Base-by-base conservation (phyloP, 208 protist genomes). In the Herpetomonas tarakana region DNA sequence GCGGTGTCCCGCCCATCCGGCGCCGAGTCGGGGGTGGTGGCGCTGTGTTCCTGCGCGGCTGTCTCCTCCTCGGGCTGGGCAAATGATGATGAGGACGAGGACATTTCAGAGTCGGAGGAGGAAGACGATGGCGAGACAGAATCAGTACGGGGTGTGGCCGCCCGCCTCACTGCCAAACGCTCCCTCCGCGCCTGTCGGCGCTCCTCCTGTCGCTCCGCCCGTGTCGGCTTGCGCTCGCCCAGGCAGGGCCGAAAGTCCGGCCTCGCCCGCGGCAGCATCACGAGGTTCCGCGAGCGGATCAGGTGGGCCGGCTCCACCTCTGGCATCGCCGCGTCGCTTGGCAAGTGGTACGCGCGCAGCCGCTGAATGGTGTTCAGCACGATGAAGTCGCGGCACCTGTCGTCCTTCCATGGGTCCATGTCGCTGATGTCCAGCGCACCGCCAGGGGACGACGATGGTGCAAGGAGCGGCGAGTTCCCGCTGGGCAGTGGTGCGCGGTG, bases 351-450 rank as follows among this genome's bases (percentile, higher is more conserved):
- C 18, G 78, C 76, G 27, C 83, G 86, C 11, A 93, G 75, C 2
- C 86, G 76, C 56, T 88, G 82, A 51, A 93, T 90, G 12, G 79
- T 87, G 76, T 93, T 93, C 35, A 93, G 66, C 14, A 81, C 78
- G n/a, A 93, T 71, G 50, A 90, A 93, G 61, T 93, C 86, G 29
- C 86, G 74, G 41, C 77, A 79, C 18, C 86, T 66, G 52, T 93
- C 86, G 50, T 93, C 86, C 35, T 86, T 88, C 83, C 86, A 93
- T 7, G 83, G 81, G 64, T 93, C 86, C 83, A 93, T 91, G 28
- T 75, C 71, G 2, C 63, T 69, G 6, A 65, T 51, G 41, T 49
- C 21, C 14, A 49, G 58, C 22, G 35, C 35, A 41, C 35, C 35
- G 6, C 35, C 35, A n/a, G n/a, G n/a, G n/a, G 35, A 2, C n/a